Conservation (phyloP, 2,329 filamentous ascomycete species). For the Lachnellula hyalina region DNA sequence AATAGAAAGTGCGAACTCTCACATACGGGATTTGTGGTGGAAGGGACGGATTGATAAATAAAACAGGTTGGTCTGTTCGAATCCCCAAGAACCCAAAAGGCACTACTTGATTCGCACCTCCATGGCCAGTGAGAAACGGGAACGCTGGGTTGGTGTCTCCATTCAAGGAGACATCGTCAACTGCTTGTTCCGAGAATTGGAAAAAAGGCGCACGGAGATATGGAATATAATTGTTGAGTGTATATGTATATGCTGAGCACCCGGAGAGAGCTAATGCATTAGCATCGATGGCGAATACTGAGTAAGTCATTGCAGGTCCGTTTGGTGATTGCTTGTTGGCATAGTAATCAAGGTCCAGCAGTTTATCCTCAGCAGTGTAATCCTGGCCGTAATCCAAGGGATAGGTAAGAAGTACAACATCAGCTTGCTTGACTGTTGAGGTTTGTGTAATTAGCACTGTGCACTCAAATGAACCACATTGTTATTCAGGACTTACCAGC, state of each 20-base stretch:
- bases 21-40: conserved; percentile 55
- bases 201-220: conserved; percentile 64
- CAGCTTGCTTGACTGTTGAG: conserved; percentile 59
- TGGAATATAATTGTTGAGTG: conserved; percentile 56
- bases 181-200: conserved; percentile 64
- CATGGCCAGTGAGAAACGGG: conserved; percentile 66
- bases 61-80: conserved; percentile 50
- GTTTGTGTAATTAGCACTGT: background rate
- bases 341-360: conserved; percentile 60
- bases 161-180: conserved; percentile 54
- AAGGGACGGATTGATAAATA: conserved; percentile 60
- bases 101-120: conserved; percentile 62
- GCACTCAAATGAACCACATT: background rate
- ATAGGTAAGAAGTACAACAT: conserved; percentile 62
- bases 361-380: conserved; percentile 42
- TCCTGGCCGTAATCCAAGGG: conserved; percentile 56
- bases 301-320: conserved; percentile 70
- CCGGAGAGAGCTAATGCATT: conserved; percentile 61
- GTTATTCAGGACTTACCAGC: conserved; percentile 16
- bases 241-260: conserved; percentile 64
- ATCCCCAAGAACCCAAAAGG: conserved; percentile 65
- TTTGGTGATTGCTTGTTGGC: conserved; percentile 62
- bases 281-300: conserved; percentile 62
- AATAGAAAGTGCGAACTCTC: conserved; percentile 59
- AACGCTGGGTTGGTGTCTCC: conserved; percentile 37